Conservation (phyloP, 768 basidiomycete species). For the Termitomyces sp. region DNA sequence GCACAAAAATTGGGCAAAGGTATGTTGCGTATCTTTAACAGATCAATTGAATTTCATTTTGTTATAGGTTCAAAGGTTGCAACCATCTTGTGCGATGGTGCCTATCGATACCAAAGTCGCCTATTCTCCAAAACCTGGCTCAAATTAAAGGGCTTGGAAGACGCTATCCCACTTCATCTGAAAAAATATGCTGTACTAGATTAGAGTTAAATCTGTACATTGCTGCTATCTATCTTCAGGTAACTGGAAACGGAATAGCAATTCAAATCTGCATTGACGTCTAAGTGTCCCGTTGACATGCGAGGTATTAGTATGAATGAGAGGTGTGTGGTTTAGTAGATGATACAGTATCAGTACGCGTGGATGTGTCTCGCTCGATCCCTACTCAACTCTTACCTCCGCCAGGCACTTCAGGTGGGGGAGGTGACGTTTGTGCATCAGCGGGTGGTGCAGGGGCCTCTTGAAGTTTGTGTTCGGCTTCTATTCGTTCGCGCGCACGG, state of each 20-base stretch:
- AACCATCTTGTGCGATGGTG: slow-evolving; percentile 92
- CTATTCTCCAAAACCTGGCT: slow-evolving; percentile 96
- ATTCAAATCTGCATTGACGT: neutral
- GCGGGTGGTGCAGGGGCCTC: slow-evolving; percentile 14
- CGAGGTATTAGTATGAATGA: slow-evolving; percentile 13
- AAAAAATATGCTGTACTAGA: slow-evolving; percentile 90
- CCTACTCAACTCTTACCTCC: slow-evolving; percentile 15
- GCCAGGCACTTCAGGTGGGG: slow-evolving; percentile 18
- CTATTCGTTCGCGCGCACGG: slow-evolving; percentile 90
- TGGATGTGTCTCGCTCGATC: neutral
- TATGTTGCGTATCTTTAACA: slow-evolving; percentile 18
- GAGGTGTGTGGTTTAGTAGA: slow-evolving; percentile 17
- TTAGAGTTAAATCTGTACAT: slow-evolving; percentile 27
- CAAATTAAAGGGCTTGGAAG: slow-evolving; percentile 69
- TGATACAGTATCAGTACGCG: slow-evolving; percentile 15
- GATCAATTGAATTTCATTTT: neutral
- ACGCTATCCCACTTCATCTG: slow-evolving; percentile 78
- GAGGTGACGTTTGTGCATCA: slow-evolving; percentile 17
- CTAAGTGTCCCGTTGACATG: slow-evolving; percentile 7
- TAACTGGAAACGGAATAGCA: neutral
- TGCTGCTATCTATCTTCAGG: neutral
- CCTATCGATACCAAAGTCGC: slow-evolving; percentile 95
- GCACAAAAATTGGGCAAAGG: slow-evolving; percentile 86
- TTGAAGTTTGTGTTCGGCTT: slow-evolving; percentile 64
- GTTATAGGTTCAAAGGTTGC: slow-evolving; percentile 75